Conservation (phyloP, 2,329 filamentous ascomycete species). For the Furcasterigmium furcatum region DNA sequence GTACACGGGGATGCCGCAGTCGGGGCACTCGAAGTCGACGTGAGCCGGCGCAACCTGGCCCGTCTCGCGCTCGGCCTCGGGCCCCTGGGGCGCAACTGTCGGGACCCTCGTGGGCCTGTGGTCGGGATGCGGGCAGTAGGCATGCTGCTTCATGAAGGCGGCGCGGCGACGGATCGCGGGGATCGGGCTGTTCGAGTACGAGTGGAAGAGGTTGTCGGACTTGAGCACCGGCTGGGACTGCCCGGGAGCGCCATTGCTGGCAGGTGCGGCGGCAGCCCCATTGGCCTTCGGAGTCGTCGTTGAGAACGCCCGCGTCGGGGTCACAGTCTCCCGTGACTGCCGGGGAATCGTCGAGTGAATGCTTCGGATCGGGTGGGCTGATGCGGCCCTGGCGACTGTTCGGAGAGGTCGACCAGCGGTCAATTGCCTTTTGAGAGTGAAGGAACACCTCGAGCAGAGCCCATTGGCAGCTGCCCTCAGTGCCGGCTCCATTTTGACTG, state of each 20-base stretch:
- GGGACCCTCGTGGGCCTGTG: constrained; percentile 74
- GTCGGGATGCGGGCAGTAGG: constrained; percentile 86
- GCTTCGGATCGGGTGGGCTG: constrained; percentile 23
- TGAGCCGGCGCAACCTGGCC: constrained; percentile 68
- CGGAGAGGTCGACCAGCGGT: constrained; percentile 3
- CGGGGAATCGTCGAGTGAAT: constrained; percentile 19
- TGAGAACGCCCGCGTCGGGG: constrained; percentile 22
- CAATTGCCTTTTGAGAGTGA: constrained; percentile 11
- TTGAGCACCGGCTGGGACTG: constrained; percentile 38
- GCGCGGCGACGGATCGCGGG: constrained; percentile 84
- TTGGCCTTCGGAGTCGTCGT: constrained; percentile 19
- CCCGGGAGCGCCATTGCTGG: constrained; percentile 8
- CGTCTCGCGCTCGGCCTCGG: constrained; percentile 43
- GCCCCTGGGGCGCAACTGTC: constrained; percentile 60
- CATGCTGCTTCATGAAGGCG: constrained; percentile 88
- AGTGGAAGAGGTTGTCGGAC: constrained; percentile 87
- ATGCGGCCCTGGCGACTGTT: constrained; percentile 9
- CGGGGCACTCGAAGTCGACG: constrained; percentile 91
- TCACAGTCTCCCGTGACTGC: constrained; percentile 11
- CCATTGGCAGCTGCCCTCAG: constrained; percentile 16
- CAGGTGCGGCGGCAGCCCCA: constrained; percentile 13
- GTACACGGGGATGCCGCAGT: constrained; percentile 91
- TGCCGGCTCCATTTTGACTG: constrained; percentile 13
- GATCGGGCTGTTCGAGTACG: constrained; percentile 84
- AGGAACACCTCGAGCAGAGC: constrained; percentile 18